Percentiles rank a stretch among this genome's conserved stretches.
Evolutionary conservation across 192 early-diverging fungal genomes (phyloP).

Genomic region (Diversispora eburnea): DNA sequence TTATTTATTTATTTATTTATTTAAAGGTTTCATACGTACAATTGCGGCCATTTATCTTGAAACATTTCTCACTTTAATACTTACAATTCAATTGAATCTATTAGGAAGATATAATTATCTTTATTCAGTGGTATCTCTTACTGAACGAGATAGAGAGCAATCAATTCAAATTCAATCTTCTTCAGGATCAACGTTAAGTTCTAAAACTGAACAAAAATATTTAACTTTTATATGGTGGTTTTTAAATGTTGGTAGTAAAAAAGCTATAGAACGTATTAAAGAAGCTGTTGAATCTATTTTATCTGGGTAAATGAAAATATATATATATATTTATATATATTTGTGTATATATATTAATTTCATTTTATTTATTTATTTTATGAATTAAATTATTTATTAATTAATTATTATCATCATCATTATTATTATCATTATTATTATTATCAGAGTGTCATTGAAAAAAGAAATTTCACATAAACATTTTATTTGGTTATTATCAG

Average conservation of each 20-base stretch:
- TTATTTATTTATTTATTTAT: conserved; percentile 14
- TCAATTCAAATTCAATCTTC: conserved; percentile 38
- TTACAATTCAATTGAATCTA: conserved; percentile 85
- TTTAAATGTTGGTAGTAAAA: conserved; percentile 82
- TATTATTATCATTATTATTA: background rate
- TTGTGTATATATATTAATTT: too few species aligned
- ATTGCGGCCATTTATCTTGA: conserved; percentile 82
- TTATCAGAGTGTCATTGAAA: conserved; percentile 19
- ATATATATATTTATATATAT: background rate
- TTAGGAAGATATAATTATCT: conserved; percentile 88
- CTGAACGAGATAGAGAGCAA: conserved; percentile 47
- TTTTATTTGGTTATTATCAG: conserved; percentile 15
- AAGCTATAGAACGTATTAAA: conserved; percentile 61
- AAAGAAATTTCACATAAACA: conserved; percentile 5
- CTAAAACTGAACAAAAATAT: conserved; percentile 71
- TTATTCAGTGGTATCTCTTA: conserved; percentile 62
- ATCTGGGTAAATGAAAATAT: conserved; percentile 1
- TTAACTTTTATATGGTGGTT: conserved; percentile 91
- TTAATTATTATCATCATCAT: background rate
- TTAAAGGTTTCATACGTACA: conserved; percentile 77
- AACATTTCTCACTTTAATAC: conserved; percentile 80
- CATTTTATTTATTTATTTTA: background rate
- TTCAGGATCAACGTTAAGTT: conserved; percentile 31
- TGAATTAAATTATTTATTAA: background rate
- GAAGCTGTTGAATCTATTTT: conserved; percentile 54